Percentiles rank a stretch among this genome's conserved stretches.
phyloP scores from a whole-genome alignment of 805 yeast species.

The Saturnispora besseyi region DNA sequence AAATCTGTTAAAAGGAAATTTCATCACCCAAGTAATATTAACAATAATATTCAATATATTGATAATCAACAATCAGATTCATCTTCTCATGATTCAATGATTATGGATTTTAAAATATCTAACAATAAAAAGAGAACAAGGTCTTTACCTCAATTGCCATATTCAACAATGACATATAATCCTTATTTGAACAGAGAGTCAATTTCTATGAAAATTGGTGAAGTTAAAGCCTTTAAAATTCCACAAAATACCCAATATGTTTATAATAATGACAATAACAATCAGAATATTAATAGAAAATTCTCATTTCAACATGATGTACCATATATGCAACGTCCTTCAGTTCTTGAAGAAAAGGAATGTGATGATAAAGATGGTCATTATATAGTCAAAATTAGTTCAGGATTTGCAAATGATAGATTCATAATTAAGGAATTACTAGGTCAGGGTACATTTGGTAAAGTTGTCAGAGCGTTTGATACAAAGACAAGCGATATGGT shows the following conservation, averaged over 20 bases:
- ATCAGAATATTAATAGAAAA: slow-evolving; percentile 14
- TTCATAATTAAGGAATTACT: slow-evolving; percentile 58
- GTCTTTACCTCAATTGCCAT: slow-evolving; percentile 46
- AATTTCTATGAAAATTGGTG: slow-evolving; percentile 33
- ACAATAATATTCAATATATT: background rate
- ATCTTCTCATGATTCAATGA: background rate
- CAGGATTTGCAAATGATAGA: slow-evolving; percentile 59
- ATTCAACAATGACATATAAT: slow-evolving; percentile 35
- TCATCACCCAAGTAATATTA: background rate
- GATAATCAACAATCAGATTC: background rate
- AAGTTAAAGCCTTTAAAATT: slow-evolving; percentile 31
- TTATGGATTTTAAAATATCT: background rate
- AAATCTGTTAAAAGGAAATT: slow-evolving; percentile 6
- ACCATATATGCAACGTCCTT: slow-evolving; percentile 5
- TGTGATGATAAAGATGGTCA: slow-evolving; percentile 71
- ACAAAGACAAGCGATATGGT: slow-evolving; percentile 47
- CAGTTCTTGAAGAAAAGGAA: slow-evolving; percentile 15
- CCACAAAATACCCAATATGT: slow-evolving; percentile 16
- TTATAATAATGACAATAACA: slow-evolving; percentile 22
- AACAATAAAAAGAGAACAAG: slow-evolving; percentile 34
- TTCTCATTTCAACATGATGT: slow-evolving; percentile 19
- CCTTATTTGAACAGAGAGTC: slow-evolving; percentile 27
- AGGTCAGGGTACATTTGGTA: slow-evolving; percentile 93
- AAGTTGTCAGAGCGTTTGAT: slow-evolving; percentile 80
- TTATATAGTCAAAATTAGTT: slow-evolving; percentile 51